Base-by-base conservation (phyloP, 768 basidiomycete species). In the Exsudoporus frostii region DNA sequence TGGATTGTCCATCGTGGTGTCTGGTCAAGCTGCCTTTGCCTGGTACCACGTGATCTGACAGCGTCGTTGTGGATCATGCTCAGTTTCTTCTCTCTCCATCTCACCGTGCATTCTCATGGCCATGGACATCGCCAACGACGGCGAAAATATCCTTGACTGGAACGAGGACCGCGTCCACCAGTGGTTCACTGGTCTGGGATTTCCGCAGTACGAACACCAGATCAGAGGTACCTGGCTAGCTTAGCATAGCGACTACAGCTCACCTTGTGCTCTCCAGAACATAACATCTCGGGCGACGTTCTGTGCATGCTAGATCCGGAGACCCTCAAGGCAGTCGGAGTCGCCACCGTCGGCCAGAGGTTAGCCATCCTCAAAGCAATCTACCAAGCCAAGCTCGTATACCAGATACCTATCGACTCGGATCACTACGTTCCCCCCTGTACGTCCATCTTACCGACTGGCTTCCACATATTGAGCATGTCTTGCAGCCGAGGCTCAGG, bases 391-490 rank as follows among this genome's bases (percentile, higher is more conserved):
- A 99, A 99, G 76, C 72, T 94, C 47, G 83, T 84, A 1, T 81
- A 95, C 64, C 84, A 84, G 56, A 76, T 99, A 47, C 84, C 89
- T 34, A 84, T 95, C 59, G 90, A 92, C 53, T 74, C 86, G 36
- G 87, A 89, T 57, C 81, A 91, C 62, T 97, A 92, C 67, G 81
- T 94, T 14, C 93, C 94, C 9, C 91, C 92, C 52, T 94, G 93
- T 92, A 65, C 64, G 90, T 74, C 43, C 43, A 39, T 38, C 48
- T 40, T 47, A 27, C 22, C 20, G n/a, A 4, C 46, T 11, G 1
- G 25, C 43, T 50, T 33, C 36, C 41, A 39, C 36, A 13, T 22
- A n/a, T 29, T 45, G 30, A 55, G 8, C 29, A 30, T 45, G 7
- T 53, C 29, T 45, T 37, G 22, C 57, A 87, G 86, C 85, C 32